Conservation (phyloP, 768 basidiomycete genomes). For the Crepidotus variabilis region DNA sequence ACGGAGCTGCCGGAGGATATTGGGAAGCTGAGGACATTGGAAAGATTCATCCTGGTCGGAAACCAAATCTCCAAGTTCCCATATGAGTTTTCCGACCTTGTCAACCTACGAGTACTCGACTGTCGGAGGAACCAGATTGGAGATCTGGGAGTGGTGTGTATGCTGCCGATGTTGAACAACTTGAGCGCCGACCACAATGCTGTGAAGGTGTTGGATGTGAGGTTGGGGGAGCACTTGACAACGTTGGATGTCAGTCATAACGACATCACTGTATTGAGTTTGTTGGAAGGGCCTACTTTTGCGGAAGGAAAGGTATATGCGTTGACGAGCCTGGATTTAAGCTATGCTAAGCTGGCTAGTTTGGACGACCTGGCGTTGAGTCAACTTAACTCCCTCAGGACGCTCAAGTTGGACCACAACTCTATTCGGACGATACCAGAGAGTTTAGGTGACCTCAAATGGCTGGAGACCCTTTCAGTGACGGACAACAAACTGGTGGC, state of each 20-base stretch:
- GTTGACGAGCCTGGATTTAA: constrained; percentile 78
- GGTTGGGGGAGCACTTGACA: constrained; percentile 61
- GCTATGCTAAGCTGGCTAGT: constrained; percentile 82
- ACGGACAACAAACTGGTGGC: constrained; percentile 86
- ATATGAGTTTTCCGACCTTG: constrained; percentile 48
- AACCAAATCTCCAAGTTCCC: constrained; percentile 80
- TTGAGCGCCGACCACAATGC: constrained; percentile 82
- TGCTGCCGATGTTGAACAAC: constrained; percentile 62
- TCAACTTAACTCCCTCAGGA: constrained; percentile 67
- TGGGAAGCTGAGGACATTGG: constrained; percentile 62
- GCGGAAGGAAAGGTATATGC: constrained; percentile 14
- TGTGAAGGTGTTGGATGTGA: constrained; percentile 76
- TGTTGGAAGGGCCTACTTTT: constrained; percentile 44
- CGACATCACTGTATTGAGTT: constrained; percentile 77
- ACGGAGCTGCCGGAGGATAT: constrained; percentile 78
- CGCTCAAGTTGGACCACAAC: constrained; percentile 82
- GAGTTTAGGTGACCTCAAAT: constrained; percentile 68
- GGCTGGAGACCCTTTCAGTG: constrained; percentile 73
- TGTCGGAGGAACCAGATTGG: constrained; percentile 81
- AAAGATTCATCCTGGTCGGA: constrained; percentile 77
- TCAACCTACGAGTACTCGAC: constrained; percentile 68
- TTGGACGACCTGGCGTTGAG: constrained; percentile 72
- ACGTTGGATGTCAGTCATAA: constrained; percentile 80
- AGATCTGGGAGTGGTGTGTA: constrained; percentile 67
- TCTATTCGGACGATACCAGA: constrained; percentile 81